Base-by-base conservation (phyloP, 2,329 filamentous ascomycete species). In the Tolypocladium album region DNA sequence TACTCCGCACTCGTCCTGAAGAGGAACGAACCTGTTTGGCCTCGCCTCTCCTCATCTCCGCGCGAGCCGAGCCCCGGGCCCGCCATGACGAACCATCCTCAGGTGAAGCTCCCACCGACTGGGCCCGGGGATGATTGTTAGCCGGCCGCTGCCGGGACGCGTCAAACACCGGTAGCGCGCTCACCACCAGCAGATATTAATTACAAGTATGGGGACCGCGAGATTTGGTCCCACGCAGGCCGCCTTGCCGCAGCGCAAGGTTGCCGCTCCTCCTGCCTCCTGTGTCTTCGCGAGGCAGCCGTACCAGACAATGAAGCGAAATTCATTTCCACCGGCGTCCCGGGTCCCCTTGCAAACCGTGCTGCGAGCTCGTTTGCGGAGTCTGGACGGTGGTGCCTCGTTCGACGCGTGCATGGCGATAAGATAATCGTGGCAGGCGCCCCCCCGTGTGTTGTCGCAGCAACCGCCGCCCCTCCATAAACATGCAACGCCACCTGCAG, bases 401-500 rank as follows among this genome's bases (percentile, higher is more conserved):
- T 53, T 53, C 39, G 38, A 31, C 31, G 31, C 43, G 40, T 43
- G 50, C 50, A 15, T 12, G 50, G 50, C 50, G 50, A 53, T 36
- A 36, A 53, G 50, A 53, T 53, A 36, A 5, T 22, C n/a, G 8
- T 24, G 43, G n/a, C 22, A 7, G 20, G 47, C 3, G 27, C 47
- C 27, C 40, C 39, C 40, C 47, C n/a, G n/a, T n/a, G n/a, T n/a
- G 61, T 66, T 57, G 55, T 61, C 61, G 38, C 61, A 36, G 61
- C 63, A 65, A 66, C 64, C 45, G 13, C 31, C 38, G 40, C 60
- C 62, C 63, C 63, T 60, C 64, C 60, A 64, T 64, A 64, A 65
- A 64, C 63, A 65, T 38, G 8, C 43, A 57, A 50, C 61, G 52
- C 58, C 57, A 39, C 2, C 27, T 58, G 50, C 5, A 36, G 42